A percentile compares a stretch with the other conserved stretches of the same genome.
These are phyloP conservation scores for Rutstroemia sp. DNA, from an alignment of 2,329 filamentous ascomycete species.

Conservation along the genomic window DNA sequence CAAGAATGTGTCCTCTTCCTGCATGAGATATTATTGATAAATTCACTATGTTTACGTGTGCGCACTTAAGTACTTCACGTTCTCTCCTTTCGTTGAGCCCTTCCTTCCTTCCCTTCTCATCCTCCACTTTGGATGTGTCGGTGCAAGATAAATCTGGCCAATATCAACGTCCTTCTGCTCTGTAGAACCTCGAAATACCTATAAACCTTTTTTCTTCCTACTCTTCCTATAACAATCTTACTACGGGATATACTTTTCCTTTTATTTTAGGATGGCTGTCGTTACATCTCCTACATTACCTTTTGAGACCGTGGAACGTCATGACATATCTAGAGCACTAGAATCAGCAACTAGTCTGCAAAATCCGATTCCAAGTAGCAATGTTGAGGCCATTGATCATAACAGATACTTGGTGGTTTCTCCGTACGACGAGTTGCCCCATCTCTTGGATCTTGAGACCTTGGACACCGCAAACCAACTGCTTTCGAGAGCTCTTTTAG, in stretches of 20 bases:
- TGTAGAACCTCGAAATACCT: not conserved
- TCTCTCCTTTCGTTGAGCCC: not conserved
- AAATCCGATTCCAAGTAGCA: not conserved
- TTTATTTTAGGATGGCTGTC: slow-evolving; percentile 9
- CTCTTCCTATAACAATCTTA: not conserved
- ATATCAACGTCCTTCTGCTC: not conserved
- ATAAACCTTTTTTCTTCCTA: not conserved
- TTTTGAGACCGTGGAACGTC: not conserved
- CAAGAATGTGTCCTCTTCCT: not conserved
- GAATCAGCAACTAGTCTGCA: not conserved
- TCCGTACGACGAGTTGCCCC: slow-evolving; percentile 63
- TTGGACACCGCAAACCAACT: slow-evolving; percentile 60
- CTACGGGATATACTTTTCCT: not conserved
- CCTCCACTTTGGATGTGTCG: not conserved
- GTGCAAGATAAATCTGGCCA: not conserved
- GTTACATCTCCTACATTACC: slow-evolving; percentile 9
- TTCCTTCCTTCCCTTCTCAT: not conserved
- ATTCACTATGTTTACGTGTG: not conserved
- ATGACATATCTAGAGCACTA: not conserved
- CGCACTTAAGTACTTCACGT: not conserved
- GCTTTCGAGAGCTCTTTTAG: slow-evolving; percentile 63
- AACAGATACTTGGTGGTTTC: slow-evolving; percentile 53
- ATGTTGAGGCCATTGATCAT: not conserved
- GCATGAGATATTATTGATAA: not conserved
- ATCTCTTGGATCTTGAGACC: slow-evolving; percentile 64